Percentiles rank a stretch among this genome's conserved stretches.
phyloP scores from a whole-genome alignment of 768 basidiomycete genomes.

The Phanerodontia chrysosporium region DNA sequence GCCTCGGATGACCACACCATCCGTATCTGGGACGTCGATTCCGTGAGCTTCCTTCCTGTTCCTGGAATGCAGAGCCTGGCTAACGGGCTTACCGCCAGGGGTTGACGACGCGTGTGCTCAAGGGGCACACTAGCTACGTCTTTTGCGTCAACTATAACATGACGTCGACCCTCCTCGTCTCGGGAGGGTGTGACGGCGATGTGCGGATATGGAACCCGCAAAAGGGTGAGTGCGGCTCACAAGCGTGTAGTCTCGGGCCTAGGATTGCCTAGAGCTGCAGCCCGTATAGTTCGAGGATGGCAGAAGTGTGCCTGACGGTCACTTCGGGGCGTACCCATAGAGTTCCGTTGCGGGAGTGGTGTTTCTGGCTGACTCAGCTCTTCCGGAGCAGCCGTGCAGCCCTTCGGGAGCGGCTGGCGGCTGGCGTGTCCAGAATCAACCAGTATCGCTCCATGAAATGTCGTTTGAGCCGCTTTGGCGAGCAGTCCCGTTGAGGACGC shows the following conservation, averaged over 20 bases:
- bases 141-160: slow-evolving; percentile 92
- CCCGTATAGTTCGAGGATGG: neutral
- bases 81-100: slow-evolving; percentile 40
- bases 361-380: too few species aligned
- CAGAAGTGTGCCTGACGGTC: too few species aligned
- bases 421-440: too few species aligned
- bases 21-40: slow-evolving; percentile 84
- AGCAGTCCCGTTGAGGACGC: too few species aligned
- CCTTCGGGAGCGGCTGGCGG: too few species aligned
- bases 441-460: too few species aligned
- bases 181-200: slow-evolving; percentile 90
- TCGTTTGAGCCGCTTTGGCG: too few species aligned
- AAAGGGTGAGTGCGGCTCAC: slow-evolving; percentile 51
- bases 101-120: slow-evolving; percentile 62
- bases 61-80: slow-evolving; percentile 22
- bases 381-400: too few species aligned
- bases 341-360: too few species aligned
- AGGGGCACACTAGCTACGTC: slow-evolving; percentile 83
- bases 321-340: too few species aligned
- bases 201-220: slow-evolving; percentile 90
- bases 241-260: too few species aligned
- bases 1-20: slow-evolving; percentile 91
- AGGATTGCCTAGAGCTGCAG: neutral
- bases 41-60: slow-evolving; percentile 34
- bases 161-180: slow-evolving; percentile 83